These are phyloP conservation scores for Ambrosia artemisiifolia DNA, from an alignment of 129 eudicot genomes.

Conservation along the genomic window DNA sequence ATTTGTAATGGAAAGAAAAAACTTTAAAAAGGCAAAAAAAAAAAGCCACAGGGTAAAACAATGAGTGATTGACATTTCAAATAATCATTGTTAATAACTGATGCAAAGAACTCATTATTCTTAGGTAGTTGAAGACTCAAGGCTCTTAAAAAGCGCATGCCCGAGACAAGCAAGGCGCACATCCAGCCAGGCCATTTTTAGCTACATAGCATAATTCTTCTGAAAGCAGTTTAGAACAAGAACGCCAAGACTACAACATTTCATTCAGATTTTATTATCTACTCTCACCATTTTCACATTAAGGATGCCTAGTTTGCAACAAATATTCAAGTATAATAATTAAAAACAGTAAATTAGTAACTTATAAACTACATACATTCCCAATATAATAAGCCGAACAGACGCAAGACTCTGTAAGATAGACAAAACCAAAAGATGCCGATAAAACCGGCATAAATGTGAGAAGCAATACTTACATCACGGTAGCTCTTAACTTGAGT, in stretches of 20 bases:
- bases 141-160: too few species aligned
- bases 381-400: too few species aligned
- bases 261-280: background rate
- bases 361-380: background rate
- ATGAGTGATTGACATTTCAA: background rate
- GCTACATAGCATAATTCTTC: background rate
- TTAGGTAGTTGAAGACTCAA: too few species aligned
- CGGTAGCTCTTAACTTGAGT: slow-evolving; percentile 80
- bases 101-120: background rate
- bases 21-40: background rate
- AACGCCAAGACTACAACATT: background rate
- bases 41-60: background rate
- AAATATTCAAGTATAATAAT: background rate
- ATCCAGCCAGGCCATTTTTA: too few species aligned
- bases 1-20: background rate
- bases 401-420: too few species aligned
- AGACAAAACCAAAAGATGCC: too few species aligned
- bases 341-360: slow-evolving; percentile 3
- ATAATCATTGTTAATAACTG: too few species aligned
- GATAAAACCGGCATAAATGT: background rate
- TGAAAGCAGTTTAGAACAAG: background rate
- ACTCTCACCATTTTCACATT: background rate
- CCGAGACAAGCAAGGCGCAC: too few species aligned
- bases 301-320: background rate
- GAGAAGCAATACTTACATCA: slow-evolving; percentile 52